Base-by-base conservation (phyloP, 2,329 filamentous ascomycete genomes). In the Colletotrichum musae region DNA sequence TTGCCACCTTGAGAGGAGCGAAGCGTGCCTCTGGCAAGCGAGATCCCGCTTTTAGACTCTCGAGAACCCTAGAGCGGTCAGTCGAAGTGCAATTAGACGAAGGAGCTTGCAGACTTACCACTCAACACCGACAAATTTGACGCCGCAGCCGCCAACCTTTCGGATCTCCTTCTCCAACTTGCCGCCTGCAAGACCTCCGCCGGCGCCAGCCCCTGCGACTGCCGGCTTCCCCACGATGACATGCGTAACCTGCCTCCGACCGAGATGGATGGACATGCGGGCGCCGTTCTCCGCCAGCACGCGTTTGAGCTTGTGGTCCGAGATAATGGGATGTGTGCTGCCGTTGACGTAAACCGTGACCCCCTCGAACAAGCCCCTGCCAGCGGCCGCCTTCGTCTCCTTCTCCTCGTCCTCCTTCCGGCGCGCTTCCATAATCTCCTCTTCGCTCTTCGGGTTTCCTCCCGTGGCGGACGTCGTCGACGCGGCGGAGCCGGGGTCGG, bases 281-380 rank as follows among this genome's bases (percentile, higher is more conserved):
- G 90, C 95, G 21, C 95, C 95, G 76, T 97, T 89, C 65, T 90
- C 85, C 5, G 87, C 89, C 45, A 98, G 86, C 16, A 97, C 80
- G 64, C 91, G 90, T 83, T 96, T 97, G 66, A 98, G 87, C 77
- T 89, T 92, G 82, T 97, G 93, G 79, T 98, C 95, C 15, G 93
- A 97, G 71, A 97, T 88, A 26, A 89, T 80, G 1, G 95, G 94
- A 69, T 91, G 87, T 2, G 94, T 97, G 73, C 93, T 95, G 70
- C 94, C 94, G 80, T 97, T 97, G 80, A 98, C 88, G 81, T 95
- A 96, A 74, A 97, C 87, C 59, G 89, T 91, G 24, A 94, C 86
- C 16, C 90, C 89, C 52, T 88, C 81, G 77, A 98, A 95, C 61
- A 97, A 87, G 54, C 83, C 76, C 72, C 74, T 77, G 71, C 68